A percentile compares a stretch with the other conserved stretches of the same genome.
Conservation (phyloP, 495 filamentous ascomycete genomes). For the Neurospora pannonica region DNA sequence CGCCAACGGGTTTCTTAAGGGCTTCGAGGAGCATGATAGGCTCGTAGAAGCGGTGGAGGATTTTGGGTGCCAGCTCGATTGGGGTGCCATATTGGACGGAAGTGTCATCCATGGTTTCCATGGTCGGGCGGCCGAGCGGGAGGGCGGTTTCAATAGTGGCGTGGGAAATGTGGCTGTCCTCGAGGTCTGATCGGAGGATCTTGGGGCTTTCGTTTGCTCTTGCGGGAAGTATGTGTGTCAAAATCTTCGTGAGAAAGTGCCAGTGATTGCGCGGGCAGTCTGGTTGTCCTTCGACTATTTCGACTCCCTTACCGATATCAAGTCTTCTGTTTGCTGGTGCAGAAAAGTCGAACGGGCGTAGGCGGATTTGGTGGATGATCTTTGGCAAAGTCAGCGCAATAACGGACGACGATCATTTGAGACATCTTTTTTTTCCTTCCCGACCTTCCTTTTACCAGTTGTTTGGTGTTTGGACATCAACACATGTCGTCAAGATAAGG, state of each 20-base stretch:
- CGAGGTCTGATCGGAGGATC: neutral
- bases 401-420: neutral
- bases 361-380: neutral
- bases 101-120: neutral
- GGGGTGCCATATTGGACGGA: neutral
- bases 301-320: neutral
- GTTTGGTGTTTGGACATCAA: neutral
- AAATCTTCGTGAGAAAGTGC: neutral
- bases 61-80: neutral
- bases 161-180: neutral
- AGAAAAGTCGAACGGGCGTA: neutral
- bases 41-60: neutral
- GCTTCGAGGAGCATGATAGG: neutral
- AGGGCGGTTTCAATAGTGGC: neutral
- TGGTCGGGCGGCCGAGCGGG: neutral
- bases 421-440: neutral
- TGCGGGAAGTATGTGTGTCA: neutral
- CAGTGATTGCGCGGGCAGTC: neutral
- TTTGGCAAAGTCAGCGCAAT: neutral
- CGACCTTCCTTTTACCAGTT: neutral
- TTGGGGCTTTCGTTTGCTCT: neutral
- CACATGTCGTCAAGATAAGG: neutral
- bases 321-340: neutral
- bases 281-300: neutral
- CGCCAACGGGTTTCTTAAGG: rapidly evolving